These are phyloP conservation scores for Ceratorhiza oryzae-sativae DNA, from an alignment of 1,284 basidiomycete genomes.

Conservation along the genomic window DNA sequence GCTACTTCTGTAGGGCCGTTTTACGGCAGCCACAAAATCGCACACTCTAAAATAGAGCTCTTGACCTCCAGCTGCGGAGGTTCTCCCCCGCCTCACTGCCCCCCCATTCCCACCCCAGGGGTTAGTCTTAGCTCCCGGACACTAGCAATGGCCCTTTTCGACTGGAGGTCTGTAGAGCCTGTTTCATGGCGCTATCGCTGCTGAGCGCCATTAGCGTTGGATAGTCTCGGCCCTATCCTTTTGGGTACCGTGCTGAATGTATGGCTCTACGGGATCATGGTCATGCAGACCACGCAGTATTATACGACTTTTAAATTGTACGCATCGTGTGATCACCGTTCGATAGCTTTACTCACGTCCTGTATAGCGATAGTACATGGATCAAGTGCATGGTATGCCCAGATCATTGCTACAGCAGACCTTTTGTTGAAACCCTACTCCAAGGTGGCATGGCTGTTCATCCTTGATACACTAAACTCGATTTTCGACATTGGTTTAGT, in stretches of 20 bases:
- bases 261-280: slow-evolving; percentile 36
- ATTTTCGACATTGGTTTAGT: slow-evolving; percentile 30
- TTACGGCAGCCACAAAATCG: no score
- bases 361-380: slow-evolving; percentile 13
- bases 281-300: slow-evolving; percentile 28
- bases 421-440: neutral
- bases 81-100: neutral
- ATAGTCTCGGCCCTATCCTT: slow-evolving; percentile 27
- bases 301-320: slow-evolving; percentile 19
- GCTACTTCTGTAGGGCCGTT: neutral
- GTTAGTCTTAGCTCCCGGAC: neutral
- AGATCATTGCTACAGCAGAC: no score
- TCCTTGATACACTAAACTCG: slow-evolving; percentile 27
- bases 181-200: neutral
- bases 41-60: neutral
- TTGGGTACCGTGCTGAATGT: slow-evolving; percentile 29
- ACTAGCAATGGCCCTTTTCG: slow-evolving; percentile 1
- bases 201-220: neutral
- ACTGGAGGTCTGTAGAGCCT: neutral
- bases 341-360: neutral
- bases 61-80: neutral
- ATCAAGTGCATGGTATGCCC: slow-evolving; percentile 22
- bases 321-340: neutral
- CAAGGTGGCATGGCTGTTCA: slow-evolving; percentile 21
- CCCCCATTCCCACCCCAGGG: no score